Evolutionary conservation across 75 land plant genomes (phyloP), one percentile per base, ranked within the genome.

Genomic region (Pseudotsuga menziesii): DNA sequence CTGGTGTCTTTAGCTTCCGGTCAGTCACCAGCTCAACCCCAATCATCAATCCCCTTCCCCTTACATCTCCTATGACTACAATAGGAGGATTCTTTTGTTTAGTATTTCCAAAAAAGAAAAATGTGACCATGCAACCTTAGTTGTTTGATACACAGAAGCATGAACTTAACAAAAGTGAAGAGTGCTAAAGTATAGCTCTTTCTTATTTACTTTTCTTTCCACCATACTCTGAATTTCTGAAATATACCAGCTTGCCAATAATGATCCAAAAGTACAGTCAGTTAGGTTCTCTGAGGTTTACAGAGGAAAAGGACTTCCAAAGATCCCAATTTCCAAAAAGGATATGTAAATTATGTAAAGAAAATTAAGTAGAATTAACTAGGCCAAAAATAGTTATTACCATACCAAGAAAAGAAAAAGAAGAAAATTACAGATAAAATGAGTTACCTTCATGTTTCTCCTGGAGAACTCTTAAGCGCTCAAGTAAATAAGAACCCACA

Each of bases 11-110:
- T 71, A 89, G 78, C 61, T 83, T 83, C 77, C 95, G 86, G 62
- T 97, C 98, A 59, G 89, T 97, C 58, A 97, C 99, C 13, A 97
- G 85, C 77, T 97, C 99, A 57, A 97, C 80, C 27, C 99, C 99
- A 57, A 97, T 81, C 99, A 97, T 94, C 12, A 97, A 81, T 44
- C 99, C 99, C 80, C 95, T 85, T 32, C 99, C 99, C 77, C 99
- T 86, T 11, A 97, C 95, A 85, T 97, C 91, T 61, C 99, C 99
- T 77, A 97, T 92, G 14, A 97, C 99, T 97, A 87, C 66, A 82
- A 78, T 57, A 81, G 29, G 66, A 58, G 56, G 7, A 27, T 9
- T 11, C 15, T 69, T 39, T 12, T 41, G 72, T 69, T 48, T 7
- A 69, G 48, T 20, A 41, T 39, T 69, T 69, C 41, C 41, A 69